Conservation (phyloP, 345 rosid species). For the Citrus maxima region DNA sequence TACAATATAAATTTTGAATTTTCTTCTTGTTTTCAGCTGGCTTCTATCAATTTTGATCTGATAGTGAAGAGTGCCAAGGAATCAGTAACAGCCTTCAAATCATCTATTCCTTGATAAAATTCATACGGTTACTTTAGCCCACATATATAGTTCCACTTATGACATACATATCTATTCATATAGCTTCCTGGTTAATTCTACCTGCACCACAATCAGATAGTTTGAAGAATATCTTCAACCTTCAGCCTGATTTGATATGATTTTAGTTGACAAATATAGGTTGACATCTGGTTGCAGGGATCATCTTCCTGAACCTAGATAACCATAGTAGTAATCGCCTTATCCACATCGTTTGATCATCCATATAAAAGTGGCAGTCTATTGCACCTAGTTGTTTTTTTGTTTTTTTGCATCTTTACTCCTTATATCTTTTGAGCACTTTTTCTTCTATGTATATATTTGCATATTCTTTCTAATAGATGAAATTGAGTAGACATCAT, state of each 20-base stretch:
- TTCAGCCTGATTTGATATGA: not conserved
- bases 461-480: conserved; percentile 7
- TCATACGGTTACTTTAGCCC: not conserved
- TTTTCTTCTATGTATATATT: conserved; percentile 8
- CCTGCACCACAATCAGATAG: not conserved
- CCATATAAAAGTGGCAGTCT: not conserved
- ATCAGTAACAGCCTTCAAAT: conserved; percentile 45
- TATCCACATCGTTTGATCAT: not conserved
- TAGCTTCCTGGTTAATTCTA: not conserved
- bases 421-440: not conserved
- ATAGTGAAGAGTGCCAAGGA: conserved; percentile 55
- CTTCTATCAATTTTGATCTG: conserved; percentile 35
- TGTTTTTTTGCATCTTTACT: no score
- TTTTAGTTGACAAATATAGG: not conserved
- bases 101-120: conserved; percentile 31
- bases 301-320: not conserved
- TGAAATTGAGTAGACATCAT: not conserved
- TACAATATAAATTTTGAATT: not conserved
- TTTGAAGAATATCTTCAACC: not conserved
- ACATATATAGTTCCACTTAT: not conserved
- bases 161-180: not conserved
- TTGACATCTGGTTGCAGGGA: not conserved
- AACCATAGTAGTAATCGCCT: no score
- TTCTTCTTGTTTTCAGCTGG: conserved; percentile 6
- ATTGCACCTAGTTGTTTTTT: not conserved